These are phyloP conservation scores for Selenicereus undatus DNA, from an alignment of 148 eudicot species.

Conservation along the genomic window DNA sequence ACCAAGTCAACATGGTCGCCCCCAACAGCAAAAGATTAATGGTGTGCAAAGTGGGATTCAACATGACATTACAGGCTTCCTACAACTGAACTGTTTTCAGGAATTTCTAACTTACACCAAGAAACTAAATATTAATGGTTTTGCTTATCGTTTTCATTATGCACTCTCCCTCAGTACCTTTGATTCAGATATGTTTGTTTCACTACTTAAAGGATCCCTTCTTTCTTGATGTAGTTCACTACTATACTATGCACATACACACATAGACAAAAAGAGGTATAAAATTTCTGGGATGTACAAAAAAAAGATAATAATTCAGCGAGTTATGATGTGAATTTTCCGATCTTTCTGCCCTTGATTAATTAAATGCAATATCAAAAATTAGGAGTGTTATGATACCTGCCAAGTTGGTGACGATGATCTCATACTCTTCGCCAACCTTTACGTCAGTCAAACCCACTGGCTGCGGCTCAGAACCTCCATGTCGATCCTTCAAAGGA, in stretches of 20 bases:
- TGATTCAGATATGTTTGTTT: neutral
- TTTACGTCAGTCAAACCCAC: constrained; percentile 75
- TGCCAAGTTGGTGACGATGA: constrained; percentile 77
- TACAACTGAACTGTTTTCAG: neutral
- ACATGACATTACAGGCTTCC: neutral
- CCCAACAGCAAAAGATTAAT: neutral
- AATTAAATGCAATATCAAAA: neutral
- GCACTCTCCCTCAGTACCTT: neutral
- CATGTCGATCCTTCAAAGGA: constrained; percentile 44
- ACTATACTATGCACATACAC: neutral
- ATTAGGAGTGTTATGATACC: constrained; percentile 35
- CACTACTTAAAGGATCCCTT: neutral
- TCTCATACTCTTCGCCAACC: constrained; percentile 89
- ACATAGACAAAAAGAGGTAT: too few species aligned
- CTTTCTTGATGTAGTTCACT: too few species aligned
- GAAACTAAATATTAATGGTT: neutral
- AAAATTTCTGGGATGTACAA: neutral
- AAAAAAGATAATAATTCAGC: neutral
- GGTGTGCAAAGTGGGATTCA: neutral
- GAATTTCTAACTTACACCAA: neutral
- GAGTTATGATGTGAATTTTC: neutral
- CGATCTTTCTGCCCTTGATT: neutral
- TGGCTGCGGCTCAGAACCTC: constrained; percentile 44
- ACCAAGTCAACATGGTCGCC: neutral
- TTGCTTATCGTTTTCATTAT: neutral